phyloP scores from a whole-genome alignment of 1,284 basidiomycete genomes.

The Hemileia vastatrix region DNA sequence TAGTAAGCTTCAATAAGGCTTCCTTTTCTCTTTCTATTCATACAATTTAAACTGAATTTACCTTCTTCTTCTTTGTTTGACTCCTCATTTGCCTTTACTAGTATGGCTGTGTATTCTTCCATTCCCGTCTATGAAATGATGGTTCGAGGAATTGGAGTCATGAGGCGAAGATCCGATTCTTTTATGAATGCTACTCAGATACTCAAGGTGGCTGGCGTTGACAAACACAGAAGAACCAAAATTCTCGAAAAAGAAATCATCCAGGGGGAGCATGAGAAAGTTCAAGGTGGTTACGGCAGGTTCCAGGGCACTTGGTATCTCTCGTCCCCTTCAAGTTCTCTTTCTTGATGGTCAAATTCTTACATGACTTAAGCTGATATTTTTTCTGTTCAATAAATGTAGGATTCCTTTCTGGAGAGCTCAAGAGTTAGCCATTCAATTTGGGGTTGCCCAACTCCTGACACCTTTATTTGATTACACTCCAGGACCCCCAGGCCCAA shows the following conservation, averaged over 20 bases:
- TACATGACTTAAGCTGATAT: constrained; percentile 23
- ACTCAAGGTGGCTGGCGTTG: constrained; percentile 94
- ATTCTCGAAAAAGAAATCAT: constrained; percentile 96
- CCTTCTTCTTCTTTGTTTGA: background rate
- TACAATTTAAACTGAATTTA: background rate
- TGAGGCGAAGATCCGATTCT: constrained; percentile 87
- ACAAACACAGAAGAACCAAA: constrained; percentile 92
- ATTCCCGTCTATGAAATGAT: constrained; percentile 49
- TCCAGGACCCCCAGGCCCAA: constrained; percentile 48
- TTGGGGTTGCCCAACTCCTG: constrained; percentile 72
- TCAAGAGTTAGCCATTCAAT: constrained; percentile 77
- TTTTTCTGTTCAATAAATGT: constrained; percentile 19
- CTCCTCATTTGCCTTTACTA: background rate
- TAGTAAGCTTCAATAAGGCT: constrained; percentile 17
- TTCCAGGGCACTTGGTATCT: constrained; percentile 96
- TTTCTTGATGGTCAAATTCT: background rate
- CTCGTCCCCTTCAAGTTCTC: background rate
- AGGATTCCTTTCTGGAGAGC: constrained; percentile 90
- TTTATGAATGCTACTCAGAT: constrained; percentile 95
- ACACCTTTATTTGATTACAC: constrained; percentile 83
- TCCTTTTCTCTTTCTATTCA: too few species aligned
- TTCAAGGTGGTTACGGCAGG: constrained; percentile 98
- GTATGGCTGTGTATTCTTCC: constrained; percentile 45
- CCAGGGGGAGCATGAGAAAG: constrained; percentile 92
- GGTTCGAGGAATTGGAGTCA: constrained; percentile 93